Evolutionary conservation across 2,329 filamentous ascomycete genomes (phyloP).

Genomic region (Bipolaris sorokiniana): DNA sequence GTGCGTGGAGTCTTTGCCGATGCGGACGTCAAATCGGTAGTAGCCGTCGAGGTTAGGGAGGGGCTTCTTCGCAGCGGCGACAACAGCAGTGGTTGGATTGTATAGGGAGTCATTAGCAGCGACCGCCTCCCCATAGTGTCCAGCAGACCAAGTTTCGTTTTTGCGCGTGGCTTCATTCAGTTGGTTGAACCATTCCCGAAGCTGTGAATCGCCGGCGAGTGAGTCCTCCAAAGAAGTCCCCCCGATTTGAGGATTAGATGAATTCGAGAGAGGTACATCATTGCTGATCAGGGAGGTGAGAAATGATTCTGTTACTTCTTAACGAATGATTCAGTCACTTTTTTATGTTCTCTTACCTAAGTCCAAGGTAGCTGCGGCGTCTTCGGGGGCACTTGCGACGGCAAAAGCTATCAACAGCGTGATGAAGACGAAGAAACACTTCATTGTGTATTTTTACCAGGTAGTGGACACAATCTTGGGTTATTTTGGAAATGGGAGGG

Average conservation of each 20-base stretch:
- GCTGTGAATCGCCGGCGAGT: neutral
- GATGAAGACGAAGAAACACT: neutral
- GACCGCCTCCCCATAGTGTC: neutral
- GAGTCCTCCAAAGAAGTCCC: neutral
- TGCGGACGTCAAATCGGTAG: conserved; percentile 7
- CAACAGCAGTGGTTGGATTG: neutral
- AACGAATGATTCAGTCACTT: neutral
- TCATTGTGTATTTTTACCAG: neutral
- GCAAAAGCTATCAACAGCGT: neutral
- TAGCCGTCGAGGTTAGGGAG: conserved; percentile 2
- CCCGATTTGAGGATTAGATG: neutral
- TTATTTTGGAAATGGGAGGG: neutral
- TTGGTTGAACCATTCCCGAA: neutral
- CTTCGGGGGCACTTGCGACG: neutral
- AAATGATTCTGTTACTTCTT: neutral
- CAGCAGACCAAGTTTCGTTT: neutral
- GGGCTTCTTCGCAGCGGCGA: neutral
- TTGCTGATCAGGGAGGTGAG: neutral
- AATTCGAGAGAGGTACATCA: neutral
- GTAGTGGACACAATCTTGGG: too few relatives aligned
- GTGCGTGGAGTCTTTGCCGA: conserved; percentile 1
- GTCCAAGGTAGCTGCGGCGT: neutral
- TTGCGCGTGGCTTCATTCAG: neutral
- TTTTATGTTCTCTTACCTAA: neutral
- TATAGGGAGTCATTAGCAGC: neutral